Percentiles rank a stretch among this genome's conserved stretches.
Conservation (phyloP, 73 alveolate genomes). For the Blepharisma japonicum region DNA sequence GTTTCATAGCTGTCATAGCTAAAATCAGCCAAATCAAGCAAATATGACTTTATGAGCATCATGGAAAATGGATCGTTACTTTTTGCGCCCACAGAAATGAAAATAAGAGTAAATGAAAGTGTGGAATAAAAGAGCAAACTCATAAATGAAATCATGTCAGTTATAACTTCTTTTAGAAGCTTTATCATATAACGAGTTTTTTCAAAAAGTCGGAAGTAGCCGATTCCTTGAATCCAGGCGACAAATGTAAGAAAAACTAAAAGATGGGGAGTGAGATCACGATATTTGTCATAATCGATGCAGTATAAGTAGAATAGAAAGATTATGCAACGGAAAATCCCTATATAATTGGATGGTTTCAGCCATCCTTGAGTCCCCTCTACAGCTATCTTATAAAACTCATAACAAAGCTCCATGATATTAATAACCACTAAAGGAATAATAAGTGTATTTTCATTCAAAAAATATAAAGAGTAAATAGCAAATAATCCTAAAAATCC, state of each 20-base stretch:
- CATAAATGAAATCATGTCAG: background rate
- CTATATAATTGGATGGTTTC: background rate
- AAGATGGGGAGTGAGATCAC: background rate
- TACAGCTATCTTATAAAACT: background rate
- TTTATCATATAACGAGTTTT: conserved; percentile 6
- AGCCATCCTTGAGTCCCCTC: background rate
- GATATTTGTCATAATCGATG: background rate
- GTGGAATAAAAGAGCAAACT: background rate
- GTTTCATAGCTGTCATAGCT: background rate
- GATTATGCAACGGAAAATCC: background rate
- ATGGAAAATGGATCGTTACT: background rate
- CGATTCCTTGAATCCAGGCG: background rate
- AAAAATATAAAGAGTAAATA: background rate
- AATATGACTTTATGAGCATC: background rate
- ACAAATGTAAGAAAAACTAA: background rate
- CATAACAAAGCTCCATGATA: background rate
- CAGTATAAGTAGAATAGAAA: background rate
- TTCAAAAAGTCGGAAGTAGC: background rate
- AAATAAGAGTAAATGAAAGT: background rate
- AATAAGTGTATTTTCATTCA: background rate
- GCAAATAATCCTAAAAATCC: background rate
- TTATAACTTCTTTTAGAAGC: background rate
- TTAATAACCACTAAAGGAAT: background rate
- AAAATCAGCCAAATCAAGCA: background rate
- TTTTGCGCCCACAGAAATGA: background rate